Base-by-base conservation (phyloP, 2,329 filamentous ascomycete genomes). In the Emmonsia crescens region DNA sequence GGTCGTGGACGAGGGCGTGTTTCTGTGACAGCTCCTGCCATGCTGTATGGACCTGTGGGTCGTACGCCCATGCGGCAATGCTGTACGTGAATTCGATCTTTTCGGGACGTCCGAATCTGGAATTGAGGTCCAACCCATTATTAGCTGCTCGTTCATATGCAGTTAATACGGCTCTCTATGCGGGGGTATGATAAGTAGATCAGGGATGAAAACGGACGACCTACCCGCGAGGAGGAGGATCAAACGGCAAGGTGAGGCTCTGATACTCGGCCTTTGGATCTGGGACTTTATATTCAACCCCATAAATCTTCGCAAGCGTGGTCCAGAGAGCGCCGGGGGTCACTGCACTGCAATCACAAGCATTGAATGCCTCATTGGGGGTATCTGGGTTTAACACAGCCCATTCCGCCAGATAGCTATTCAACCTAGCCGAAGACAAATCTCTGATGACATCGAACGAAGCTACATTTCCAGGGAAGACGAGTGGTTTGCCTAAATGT, bases 41-140 rank as follows among this genome's bases (percentile, higher is more conserved):
- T 1, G 77, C 76, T 24, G 74, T 65, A 49, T 75, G 68, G 3
- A 82, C 79, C 40, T 77, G 75, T 0, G 71, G 67, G 51, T 74
- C 68, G 59, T 74, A 70, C 0, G 79, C 77, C 81, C 80, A 83
- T 21, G 77, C 71, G 0, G 72, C 69, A 0, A 83, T 66, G 1
- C 70, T 75, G 64, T 79, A 81, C 0, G 70, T 71, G 16, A 72
- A 72, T 0, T 75, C 73, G 12, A 76, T 68, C 5, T 69, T 74
- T 5, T 66, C 70, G 6, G 74, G 72, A 0, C 79, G 77, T 0
- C 80, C 79, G 60, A 77, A 82, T 4, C 79, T 66, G 48, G 27
- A 57, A 63, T 49, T 44, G 5, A 29, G 27, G 33, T 57, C n/a
- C 19, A 19, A 8, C 9, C 51, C n/a, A 9, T 36, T 55, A 38